phyloP scores from a whole-genome alignment of 306 rosid species.

The Abrus pulchellus region DNA sequence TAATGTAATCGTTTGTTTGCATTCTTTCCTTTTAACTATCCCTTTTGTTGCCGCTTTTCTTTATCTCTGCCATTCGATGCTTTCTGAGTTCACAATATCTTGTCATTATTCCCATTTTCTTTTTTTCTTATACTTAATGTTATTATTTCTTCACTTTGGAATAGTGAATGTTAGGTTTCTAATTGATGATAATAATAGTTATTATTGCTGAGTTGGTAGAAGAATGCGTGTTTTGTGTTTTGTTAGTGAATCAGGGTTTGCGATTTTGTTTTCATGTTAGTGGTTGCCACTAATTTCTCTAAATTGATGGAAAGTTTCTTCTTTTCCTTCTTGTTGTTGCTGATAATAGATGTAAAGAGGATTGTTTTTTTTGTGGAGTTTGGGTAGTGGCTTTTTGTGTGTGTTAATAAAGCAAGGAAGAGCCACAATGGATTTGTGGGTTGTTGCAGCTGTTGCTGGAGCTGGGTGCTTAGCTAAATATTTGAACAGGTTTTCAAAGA shows the following conservation, averaged over 20 bases:
- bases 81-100: constrained; percentile 15
- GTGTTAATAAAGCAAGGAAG: constrained; percentile 38
- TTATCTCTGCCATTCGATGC: not conserved
- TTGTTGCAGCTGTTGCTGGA: constrained; percentile 83
- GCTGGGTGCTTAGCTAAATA: constrained; percentile 80
- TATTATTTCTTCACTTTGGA: not conserved
- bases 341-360: constrained; percentile 46
- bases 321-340: constrained; percentile 38
- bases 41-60: not conserved
- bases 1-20: not conserved
- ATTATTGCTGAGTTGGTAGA: constrained; percentile 27
- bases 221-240: constrained; percentile 37
- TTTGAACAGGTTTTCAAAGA: constrained; percentile 60
- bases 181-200: not conserved
- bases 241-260: constrained; percentile 24
- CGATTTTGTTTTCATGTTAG: constrained; percentile 35
- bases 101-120: not conserved
- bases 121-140: not conserved
- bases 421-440: constrained; percentile 81
- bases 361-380: constrained; percentile 50
- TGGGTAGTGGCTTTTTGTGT: constrained; percentile 44
- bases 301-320: constrained; percentile 47
- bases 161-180: constrained; percentile 30
- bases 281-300: constrained; percentile 27
- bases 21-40: not conserved